Conservation (phyloP, 306 rosid species). For the Datisca glomerata region DNA sequence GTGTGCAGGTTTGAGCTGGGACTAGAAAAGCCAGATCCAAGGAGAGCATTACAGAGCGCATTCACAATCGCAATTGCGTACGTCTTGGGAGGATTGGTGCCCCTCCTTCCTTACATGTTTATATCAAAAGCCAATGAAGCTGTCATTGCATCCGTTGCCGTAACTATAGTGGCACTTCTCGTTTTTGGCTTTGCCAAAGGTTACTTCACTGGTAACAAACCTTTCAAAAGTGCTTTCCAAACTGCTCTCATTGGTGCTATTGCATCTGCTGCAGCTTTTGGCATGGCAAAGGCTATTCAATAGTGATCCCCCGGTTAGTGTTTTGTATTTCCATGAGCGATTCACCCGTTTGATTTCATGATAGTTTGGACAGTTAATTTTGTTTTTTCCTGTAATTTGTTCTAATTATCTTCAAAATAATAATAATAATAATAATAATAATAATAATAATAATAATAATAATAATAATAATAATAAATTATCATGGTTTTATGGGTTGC, state of each 20-base stretch:
- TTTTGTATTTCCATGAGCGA: too few relatives aligned
- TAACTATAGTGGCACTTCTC: constrained; percentile 56
- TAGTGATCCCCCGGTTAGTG: too few relatives aligned
- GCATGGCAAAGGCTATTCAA: constrained; percentile 65
- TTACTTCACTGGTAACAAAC: constrained; percentile 57
- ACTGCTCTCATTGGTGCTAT: constrained; percentile 74
- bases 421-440: too few relatives aligned
- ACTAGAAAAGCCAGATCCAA: constrained; percentile 86
- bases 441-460: too few relatives aligned
- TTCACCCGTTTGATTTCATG: too few relatives aligned
- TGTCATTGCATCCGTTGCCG: constrained; percentile 42
- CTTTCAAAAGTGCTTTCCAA: constrained; percentile 61
- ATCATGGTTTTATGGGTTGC: too few relatives aligned
- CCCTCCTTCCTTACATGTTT: constrained; percentile 61
- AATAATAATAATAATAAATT: too few relatives aligned
- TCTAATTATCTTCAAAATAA: too few relatives aligned
- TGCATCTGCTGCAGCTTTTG: constrained; percentile 79
- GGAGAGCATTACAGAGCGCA: constrained; percentile 83
- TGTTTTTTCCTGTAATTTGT: too few relatives aligned
- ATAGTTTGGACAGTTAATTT: too few relatives aligned
- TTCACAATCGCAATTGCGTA: constrained; percentile 69
- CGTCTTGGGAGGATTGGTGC: constrained; percentile 67
- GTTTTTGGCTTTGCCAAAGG: constrained; percentile 84
- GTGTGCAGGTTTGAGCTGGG: constrained; percentile 77
- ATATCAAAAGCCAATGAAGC: constrained; percentile 55